Evolutionary conservation across 768 basidiomycete species (phyloP), one percentile per base, ranked within the genome.

Genomic region (Gelatoporia subvermispora): DNA sequence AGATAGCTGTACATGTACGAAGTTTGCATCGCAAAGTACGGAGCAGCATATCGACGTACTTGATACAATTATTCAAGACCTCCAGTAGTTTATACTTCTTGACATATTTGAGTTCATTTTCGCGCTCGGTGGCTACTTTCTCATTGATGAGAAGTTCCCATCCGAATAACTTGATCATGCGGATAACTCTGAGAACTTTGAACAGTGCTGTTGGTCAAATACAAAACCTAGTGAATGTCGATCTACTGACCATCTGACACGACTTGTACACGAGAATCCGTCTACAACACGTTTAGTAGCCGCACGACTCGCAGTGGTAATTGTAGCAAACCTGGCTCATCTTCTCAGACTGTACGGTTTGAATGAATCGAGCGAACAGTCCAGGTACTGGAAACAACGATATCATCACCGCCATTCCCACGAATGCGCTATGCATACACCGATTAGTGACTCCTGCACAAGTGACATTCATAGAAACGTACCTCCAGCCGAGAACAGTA

Each of bases 61-160:
- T 77, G 40, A 73, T 40, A 43, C 66, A 65, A 31, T 55, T 68
- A 57, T 73, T 74, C 53, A 75, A 55, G 18, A 85, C 56, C 34
- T 73, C 71, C 13, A 79, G 66, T 20, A 84, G 55, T 59, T 80
- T 75, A 28, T 43, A 73, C 23, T 75, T 76, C 69, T 75, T 75
- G 34, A 82, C 68, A 63, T 73, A 75, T 8, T 57, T 50, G 13
- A 91, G 64, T 62, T 91, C 88, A 9, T 75, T 75, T 41, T 82
- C 77, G 47, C 87, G 76, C 57, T 78, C 79, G 21, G 71, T 71
- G 18, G 73, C 67, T 28, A 89, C 68, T 43, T 72, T 71, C 16
- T 73, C 64, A 24, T 75, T 67, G 58, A 85, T 76, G 45, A 76
- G 72, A 7, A 45, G 50, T 47, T 75, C 72, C 72, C 64, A 68